phyloP scores from a whole-genome alignment of 345 rosid genomes.

The Balakata baccata region DNA sequence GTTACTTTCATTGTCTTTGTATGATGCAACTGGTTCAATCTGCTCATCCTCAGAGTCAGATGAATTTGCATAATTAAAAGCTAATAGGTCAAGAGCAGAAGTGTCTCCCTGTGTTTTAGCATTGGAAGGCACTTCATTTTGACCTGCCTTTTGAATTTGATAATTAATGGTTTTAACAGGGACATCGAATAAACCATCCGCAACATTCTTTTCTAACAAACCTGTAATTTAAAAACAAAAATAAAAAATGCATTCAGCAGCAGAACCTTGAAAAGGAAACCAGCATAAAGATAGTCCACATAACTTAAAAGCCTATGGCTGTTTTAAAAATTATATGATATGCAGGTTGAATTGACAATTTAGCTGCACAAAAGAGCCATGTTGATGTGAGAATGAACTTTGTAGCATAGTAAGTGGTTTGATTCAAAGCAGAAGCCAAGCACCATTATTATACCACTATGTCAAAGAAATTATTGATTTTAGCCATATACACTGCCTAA shows the following conservation, averaged over 20 bases:
- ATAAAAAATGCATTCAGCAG: slow-evolving; percentile 19
- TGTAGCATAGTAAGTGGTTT: background rate
- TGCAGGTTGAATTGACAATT: slow-evolving; percentile 9
- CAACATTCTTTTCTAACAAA: slow-evolving; percentile 30
- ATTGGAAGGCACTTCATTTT: slow-evolving; percentile 33
- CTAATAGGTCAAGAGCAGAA: slow-evolving; percentile 78
- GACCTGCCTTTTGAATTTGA: slow-evolving; percentile 31
- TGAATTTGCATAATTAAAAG: slow-evolving; percentile 76
- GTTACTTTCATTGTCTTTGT: slow-evolving; percentile 29
- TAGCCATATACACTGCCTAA: background rate
- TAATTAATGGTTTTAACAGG: slow-evolving; percentile 44
- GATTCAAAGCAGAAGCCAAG: background rate
- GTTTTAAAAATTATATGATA: background rate
- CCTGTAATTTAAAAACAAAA: slow-evolving; percentile 40
- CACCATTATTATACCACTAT: background rate
- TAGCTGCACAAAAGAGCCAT: background rate
- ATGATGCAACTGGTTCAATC: slow-evolving; percentile 34
- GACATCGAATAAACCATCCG: slow-evolving; percentile 37
- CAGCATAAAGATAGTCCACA: background rate
- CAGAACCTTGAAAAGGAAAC: background rate
- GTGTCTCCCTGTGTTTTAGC: slow-evolving; percentile 27
- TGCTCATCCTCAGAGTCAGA: slow-evolving; percentile 87
- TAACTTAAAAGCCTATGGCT: background rate
- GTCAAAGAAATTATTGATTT: background rate
- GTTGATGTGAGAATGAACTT: background rate